Base-by-base conservation (phyloP, 2,329 filamentous ascomycete species). In the Aspergillus pseudoglaucus region DNA sequence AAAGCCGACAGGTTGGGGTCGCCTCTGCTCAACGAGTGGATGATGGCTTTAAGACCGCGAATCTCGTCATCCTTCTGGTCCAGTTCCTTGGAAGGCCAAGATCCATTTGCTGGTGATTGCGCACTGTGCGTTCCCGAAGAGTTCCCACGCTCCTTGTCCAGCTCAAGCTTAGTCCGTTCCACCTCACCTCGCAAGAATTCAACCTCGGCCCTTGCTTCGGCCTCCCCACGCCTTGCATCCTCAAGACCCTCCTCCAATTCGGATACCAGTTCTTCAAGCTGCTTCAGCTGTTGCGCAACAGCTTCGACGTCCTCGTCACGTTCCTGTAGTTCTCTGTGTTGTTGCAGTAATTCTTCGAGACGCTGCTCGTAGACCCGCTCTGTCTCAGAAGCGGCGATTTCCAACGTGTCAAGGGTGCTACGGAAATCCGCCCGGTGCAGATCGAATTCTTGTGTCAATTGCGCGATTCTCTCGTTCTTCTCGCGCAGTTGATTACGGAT, bases 51-150 rank as follows among this genome's bases (percentile, higher is more conserved):
- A 55, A 98, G 79, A 42, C 93, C 93, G 53, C 91, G 82, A 61
- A 98, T 97, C 73, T 98, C 93, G 59, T 98, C 93, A 61, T 98
- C 91, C 65, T 94, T 93, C 63, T 95, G 87, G 64, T 94, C 90
- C 25, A 97, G 70, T 54, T 95, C 90, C 66, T 88, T 88, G 39
- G 80, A 78, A 42, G 75, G 67, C 20, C 62, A 60, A 14, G 64
- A 59, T 7, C 60, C 64, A 44, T 75, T 75, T 2, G 66, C 61
- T 40, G 75, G 71, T 8, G 73, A 67, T 1, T 76, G 74, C 9
- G 69, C 73, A 23, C 78, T 78, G 57, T 80, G 82, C 48, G 76
- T 76, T 10, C 80, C 79, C 2, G 82, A 82, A 4, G 84, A 82
- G 68, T 93, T 93, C 62, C 96, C 91, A 22, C 88, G 82, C 66